phyloP scores from a whole-genome alignment of 2,329 filamentous ascomycete genomes.

The Beauveria rudraprayagi region DNA sequence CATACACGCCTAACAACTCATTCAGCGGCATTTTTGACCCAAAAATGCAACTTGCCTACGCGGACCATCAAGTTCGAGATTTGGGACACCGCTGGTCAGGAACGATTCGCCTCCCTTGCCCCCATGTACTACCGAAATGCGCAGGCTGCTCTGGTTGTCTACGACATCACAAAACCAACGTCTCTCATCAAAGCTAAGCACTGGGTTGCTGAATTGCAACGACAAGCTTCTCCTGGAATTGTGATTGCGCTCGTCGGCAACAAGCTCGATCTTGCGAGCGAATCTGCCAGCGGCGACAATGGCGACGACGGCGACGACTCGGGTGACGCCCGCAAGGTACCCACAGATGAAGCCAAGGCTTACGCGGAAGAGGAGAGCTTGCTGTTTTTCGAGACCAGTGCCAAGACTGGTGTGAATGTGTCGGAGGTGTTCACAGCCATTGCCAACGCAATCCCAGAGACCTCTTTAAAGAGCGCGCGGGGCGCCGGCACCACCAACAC shows the following conservation, averaged over 20 bases:
- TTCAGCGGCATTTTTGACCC: constrained; percentile 89
- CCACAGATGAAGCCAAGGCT: constrained; percentile 80
- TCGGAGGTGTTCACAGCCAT: constrained; percentile 96
- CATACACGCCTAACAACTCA: neutral
- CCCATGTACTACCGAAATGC: constrained; percentile 99
- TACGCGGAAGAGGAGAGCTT: constrained; percentile 94
- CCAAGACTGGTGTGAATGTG: constrained; percentile 92
- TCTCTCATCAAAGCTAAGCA: constrained; percentile 96
- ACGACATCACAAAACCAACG: constrained; percentile 94
- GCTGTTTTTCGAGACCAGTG: constrained; percentile 95
- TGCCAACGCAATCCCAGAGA: constrained; percentile 95
- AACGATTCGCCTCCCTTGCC: constrained; percentile 91
- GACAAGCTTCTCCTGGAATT: constrained; percentile 91
- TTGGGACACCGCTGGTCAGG: constrained; percentile 97
- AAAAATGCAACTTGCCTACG: constrained; percentile 94
- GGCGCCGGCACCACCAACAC: constrained; percentile 58
- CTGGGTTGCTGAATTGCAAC: constrained; percentile 96
- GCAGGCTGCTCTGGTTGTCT: constrained; percentile 93
- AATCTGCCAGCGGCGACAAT: constrained; percentile 40
- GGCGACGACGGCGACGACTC: constrained; percentile 52
- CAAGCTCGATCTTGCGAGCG: constrained; percentile 81
- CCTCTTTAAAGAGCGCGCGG: constrained; percentile 81
- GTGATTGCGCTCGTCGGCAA: constrained; percentile 96
- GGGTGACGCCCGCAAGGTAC: constrained; percentile 76
- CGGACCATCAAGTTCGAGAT: constrained; percentile 92